A percentile compares a stretch with the other conserved stretches of the same genome.
phyloP scores from a whole-genome alignment of 2,329 filamentous ascomycete genomes.

The Cytospora leucostoma region DNA sequence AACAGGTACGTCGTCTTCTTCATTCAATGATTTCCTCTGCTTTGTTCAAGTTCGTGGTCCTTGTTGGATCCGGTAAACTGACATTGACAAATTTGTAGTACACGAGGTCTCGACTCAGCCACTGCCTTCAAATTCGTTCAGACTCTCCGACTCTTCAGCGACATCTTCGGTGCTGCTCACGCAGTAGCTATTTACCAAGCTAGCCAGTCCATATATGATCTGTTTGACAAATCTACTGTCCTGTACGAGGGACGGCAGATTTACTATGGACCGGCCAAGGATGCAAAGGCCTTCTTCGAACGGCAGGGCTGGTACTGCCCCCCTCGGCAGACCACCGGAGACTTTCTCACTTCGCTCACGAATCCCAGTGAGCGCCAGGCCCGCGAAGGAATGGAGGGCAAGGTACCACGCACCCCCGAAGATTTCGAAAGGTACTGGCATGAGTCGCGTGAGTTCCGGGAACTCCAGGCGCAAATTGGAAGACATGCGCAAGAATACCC shows the following conservation, averaged over 20 bases:
- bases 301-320: conserved; percentile 70
- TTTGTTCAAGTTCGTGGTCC: neutral
- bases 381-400: conserved; percentile 58
- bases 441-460: conserved; percentile 46
- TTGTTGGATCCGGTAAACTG: neutral
- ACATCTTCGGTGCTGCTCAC: conserved; percentile 63
- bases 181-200: conserved; percentile 74
- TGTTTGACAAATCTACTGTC: conserved; percentile 75
- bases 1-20: conserved; percentile 50
- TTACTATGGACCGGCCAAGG: conserved; percentile 65
- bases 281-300: conserved; percentile 67
- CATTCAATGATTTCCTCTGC: neutral
- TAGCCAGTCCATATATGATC: conserved; percentile 67
- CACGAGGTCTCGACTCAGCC: conserved; percentile 70
- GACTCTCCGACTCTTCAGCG: conserved; percentile 63
- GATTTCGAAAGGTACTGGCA: conserved; percentile 61
- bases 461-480: conserved; percentile 50
- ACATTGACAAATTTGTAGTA: conserved; percentile 41
- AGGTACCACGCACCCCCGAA: conserved; percentile 67
- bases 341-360: conserved; percentile 71
- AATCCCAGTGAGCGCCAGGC: conserved; percentile 61
- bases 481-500: conserved; percentile 50
- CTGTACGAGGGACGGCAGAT: conserved; percentile 78
- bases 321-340: conserved; percentile 65
- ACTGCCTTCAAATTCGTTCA: conserved; percentile 75